Base-by-base conservation (phyloP, 192 early-diverging fungal genomes). In the Chytriomyces sp. region DNA sequence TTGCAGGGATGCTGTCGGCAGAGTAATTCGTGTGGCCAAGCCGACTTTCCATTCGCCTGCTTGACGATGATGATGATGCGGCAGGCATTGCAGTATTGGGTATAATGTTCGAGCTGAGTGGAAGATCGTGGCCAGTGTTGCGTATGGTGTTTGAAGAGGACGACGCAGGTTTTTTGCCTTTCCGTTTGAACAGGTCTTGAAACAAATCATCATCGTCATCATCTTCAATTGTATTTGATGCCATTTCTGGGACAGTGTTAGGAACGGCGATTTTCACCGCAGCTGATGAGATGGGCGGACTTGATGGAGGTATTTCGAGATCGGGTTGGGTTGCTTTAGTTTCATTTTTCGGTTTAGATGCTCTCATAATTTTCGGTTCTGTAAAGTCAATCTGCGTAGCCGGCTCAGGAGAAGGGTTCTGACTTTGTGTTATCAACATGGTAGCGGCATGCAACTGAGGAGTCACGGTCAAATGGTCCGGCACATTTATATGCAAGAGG, bases 191-290 rank as follows among this genome's bases (percentile, higher is more conserved):
- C 3, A 69, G 20, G 20, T 11, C 68, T 57, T 69, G 68, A 43
- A 69, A 69, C n/a, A 69, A 43, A 26, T 69, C 68, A 6, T 57
- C 68, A 24, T 69, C 68, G 49, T 69, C 68, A 11, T 69, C 68
- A 28, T 24, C 53, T 0, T 57, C 53, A 13, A 57, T 1, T 57
- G 53, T 20, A 57, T 57, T 20, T 57, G 20, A 57, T 57, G 20
- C 53, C 1, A 20, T 57, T 57, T 57, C 16, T n/a, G 20, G 16
- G 53, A n/a, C 13, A 57, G 1, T 57, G 2, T 57, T 2, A 13
- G 53, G 53, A 20, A 57, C 53, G 1, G 53, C 13, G 53, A n/a
- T n/a, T 13, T 13, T n/a, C 20, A n/a, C 13, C 1, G 20, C 16
- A 20, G 20, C 20, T 57, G 16, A 57, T 57, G 53, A 57, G 3